These are phyloP conservation scores for Leccinum rimulosum DNA, from an alignment of 768 basidiomycete species.

Conservation along the genomic window DNA sequence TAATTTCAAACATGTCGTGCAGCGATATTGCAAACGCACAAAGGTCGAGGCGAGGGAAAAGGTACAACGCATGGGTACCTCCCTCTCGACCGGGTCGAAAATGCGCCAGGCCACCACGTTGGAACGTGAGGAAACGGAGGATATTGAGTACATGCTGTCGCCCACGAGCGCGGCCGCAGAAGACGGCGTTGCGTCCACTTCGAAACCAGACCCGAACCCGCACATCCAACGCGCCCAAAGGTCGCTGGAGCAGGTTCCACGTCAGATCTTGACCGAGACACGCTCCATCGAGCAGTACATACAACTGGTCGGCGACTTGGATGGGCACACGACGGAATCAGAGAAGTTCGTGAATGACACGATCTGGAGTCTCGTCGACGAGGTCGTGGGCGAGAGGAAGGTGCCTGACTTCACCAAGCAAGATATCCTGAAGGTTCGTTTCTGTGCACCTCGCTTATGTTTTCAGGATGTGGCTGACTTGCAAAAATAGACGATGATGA, in stretches of 20 bases:
- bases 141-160: not conserved
- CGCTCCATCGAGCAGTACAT: constrained; percentile 42
- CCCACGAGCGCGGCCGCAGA: not conserved
- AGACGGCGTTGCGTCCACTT: not conserved
- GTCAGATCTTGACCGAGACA: constrained; percentile 36
- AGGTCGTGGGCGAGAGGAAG: constrained; percentile 34
- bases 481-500: constrained; percentile 36
- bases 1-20: constrained; percentile 45
- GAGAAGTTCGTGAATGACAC: constrained; percentile 11
- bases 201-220: not conserved
- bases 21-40: constrained; percentile 39
- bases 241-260: constrained; percentile 39
- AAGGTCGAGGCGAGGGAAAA: constrained; percentile 16
- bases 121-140: constrained; percentile 1
- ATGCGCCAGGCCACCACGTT: not conserved
- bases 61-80: constrained; percentile 1
- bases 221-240: constrained; percentile 22
- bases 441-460: not conserved
- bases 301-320: constrained; percentile 28
- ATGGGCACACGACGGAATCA: constrained; percentile 4
- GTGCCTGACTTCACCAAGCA: constrained; percentile 34
- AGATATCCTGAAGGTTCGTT: constrained; percentile 43
- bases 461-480: not conserved
- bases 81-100: constrained; percentile 1
- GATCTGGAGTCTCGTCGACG: constrained; percentile 39